phyloP scores from a whole-genome alignment of 306 rosid species.

The Mimosa bimucronata region DNA sequence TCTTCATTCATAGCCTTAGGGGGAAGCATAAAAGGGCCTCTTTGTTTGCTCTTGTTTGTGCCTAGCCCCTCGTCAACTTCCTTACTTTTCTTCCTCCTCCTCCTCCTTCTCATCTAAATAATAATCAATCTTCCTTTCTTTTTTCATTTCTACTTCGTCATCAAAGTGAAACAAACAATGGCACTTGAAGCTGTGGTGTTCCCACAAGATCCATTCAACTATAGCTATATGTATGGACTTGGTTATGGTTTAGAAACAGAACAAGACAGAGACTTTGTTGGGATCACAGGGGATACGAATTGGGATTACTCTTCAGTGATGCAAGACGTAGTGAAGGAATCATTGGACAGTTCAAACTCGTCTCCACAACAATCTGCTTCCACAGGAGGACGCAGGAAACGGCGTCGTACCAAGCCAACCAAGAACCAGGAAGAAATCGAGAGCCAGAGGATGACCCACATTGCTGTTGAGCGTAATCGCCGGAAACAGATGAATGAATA shows the following conservation, averaged over 20 bases:
- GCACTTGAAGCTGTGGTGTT: slow-evolving; percentile 49
- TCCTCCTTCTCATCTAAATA: background rate
- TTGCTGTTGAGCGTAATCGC: slow-evolving; percentile 90
- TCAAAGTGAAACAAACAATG: slow-evolving; percentile 26
- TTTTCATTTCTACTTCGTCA: background rate
- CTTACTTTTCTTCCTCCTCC: background rate
- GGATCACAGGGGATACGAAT: slow-evolving; percentile 34
- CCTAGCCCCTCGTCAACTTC: background rate
- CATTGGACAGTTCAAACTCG: slow-evolving; percentile 41
- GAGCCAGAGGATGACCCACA: slow-evolving; percentile 93
- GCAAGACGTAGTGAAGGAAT: slow-evolving; percentile 36
- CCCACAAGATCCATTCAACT: slow-evolving; percentile 43
- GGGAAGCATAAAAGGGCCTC: slow-evolving; percentile 47
- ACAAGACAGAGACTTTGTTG: slow-evolving; percentile 25
- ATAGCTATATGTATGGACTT: slow-evolving; percentile 19
- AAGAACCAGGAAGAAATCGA: slow-evolving; percentile 87
- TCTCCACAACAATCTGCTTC: slow-evolving; percentile 39
- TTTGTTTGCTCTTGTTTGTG: slow-evolving; percentile 53
- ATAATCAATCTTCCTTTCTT: background rate
- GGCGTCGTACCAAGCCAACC: slow-evolving; percentile 65
- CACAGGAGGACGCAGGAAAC: slow-evolving; percentile 50
- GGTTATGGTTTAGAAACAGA: slow-evolving; percentile 26
- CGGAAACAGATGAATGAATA: slow-evolving; percentile 93
- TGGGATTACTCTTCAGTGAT: slow-evolving; percentile 34
- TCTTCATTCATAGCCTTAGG: slow-evolving; percentile 6